A percentile compares a stretch with the other conserved stretches of the same genome.
phyloP scores from a whole-genome alignment of 495 filamentous ascomycete genomes.

The Coniosporium apollinis region DNA sequence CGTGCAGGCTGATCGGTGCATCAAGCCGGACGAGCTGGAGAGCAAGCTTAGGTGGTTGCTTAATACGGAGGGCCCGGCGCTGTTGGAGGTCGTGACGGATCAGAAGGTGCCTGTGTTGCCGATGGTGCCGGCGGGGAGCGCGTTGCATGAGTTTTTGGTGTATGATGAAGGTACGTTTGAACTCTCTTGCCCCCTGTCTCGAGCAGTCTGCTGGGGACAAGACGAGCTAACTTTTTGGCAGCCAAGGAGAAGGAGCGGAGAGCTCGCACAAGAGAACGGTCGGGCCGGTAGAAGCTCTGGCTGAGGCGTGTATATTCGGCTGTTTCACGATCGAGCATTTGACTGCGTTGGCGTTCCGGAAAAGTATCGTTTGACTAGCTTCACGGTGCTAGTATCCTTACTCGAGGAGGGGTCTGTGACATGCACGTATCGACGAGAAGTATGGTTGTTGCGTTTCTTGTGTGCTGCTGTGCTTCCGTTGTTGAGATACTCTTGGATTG shows the following conservation, averaged over 20 bases:
- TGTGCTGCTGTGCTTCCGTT: too few species aligned
- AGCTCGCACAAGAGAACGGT: constrained; percentile 53
- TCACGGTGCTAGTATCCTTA: too few species aligned
- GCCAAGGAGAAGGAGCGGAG: constrained; percentile 60
- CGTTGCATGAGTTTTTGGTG: constrained; percentile 81
- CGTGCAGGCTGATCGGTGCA: constrained; percentile 35
- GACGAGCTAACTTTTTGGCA: too few species aligned
- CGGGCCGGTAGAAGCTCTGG: constrained; percentile 30
- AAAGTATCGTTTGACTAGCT: too few species aligned
- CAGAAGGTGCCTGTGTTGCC: constrained; percentile 97
- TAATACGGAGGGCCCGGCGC: constrained; percentile 33
- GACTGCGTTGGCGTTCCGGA: too few species aligned
- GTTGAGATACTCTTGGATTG: too few species aligned
- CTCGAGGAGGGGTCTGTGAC: too few species aligned
- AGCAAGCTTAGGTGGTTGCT: constrained; percentile 79
- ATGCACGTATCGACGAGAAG: too few species aligned
- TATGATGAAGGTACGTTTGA: constrained; percentile 57
- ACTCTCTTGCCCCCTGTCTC: not conserved
- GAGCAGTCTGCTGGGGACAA: constrained; percentile 1
- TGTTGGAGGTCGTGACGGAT: constrained; percentile 29
- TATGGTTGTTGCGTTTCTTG: too few species aligned
- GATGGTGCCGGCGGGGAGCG: constrained; percentile 83
- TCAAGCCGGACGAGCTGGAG: constrained; percentile 64
- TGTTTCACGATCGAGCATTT: too few species aligned
- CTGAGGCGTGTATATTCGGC: too few species aligned